phyloP scores from a whole-genome alignment of 768 basidiomycete genomes.

The Podaxis sp. region DNA sequence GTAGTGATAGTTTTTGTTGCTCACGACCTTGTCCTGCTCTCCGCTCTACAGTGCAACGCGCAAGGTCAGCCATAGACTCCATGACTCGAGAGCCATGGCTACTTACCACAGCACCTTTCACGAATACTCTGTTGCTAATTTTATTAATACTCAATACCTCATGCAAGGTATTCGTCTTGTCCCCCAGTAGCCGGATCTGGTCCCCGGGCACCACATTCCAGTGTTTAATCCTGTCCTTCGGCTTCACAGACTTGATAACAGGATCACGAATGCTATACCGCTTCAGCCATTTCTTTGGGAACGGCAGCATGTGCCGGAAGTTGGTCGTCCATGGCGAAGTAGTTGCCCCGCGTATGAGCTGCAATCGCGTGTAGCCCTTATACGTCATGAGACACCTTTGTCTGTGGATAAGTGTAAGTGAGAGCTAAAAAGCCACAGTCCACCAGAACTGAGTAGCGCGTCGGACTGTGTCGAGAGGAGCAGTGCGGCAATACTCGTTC shows the following conservation, averaged over 20 bases:
- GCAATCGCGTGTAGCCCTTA: slow-evolving; percentile 31
- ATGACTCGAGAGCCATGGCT: slow-evolving; percentile 5
- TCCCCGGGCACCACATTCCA: slow-evolving; percentile 92
- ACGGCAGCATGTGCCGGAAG: slow-evolving; percentile 62
- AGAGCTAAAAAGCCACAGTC: not conserved
- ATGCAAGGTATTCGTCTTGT: slow-evolving; percentile 55
- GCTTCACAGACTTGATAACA: slow-evolving; percentile 54
- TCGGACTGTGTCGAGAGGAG: not conserved
- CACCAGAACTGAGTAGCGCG: slow-evolving; percentile 8
- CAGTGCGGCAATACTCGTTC: not conserved
- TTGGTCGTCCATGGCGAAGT: slow-evolving; percentile 58
- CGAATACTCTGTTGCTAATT: slow-evolving; percentile 67
- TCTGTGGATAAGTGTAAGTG: not conserved
- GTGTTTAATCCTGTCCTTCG: slow-evolving; percentile 72
- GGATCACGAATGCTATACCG: slow-evolving; percentile 44
- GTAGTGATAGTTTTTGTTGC: slow-evolving; percentile 64
- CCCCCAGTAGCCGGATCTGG: slow-evolving; percentile 68
- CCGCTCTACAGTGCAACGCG: slow-evolving; percentile 21
- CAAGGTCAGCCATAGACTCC: slow-evolving; percentile 2
- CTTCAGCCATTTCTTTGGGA: slow-evolving; percentile 56
- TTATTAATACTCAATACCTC: slow-evolving; percentile 77
- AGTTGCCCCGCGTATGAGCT: slow-evolving; percentile 50
- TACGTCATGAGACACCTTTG: slow-evolving; percentile 25
- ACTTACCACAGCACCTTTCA: slow-evolving; percentile 42
- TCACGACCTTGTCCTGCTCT: slow-evolving; percentile 30